These are phyloP conservation scores for Neurospora sp. DNA, from an alignment of 495 filamentous ascomycete genomes.

Conservation along the genomic window DNA sequence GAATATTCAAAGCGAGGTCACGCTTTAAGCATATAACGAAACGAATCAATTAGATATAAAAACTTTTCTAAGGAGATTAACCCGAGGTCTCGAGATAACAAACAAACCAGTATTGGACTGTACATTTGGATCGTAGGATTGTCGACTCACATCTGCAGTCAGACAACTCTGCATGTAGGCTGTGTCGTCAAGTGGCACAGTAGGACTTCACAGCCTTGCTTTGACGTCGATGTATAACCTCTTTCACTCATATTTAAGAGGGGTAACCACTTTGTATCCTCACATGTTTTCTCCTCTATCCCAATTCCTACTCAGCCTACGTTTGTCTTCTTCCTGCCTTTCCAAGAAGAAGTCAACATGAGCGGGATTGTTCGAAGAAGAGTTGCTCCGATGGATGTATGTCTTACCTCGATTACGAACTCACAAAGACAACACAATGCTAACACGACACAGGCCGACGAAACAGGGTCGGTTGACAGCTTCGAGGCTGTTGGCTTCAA, in stretches of 20 bases:
- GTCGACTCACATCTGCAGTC: background rate
- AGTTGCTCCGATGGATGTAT: background rate
- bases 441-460: background rate
- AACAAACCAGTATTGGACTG: no score
- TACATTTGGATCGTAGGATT: background rate
- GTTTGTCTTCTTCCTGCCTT: background rate
- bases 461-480: constrained; percentile 11
- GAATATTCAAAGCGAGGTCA: no score
- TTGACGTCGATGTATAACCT: background rate
- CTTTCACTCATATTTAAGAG: background rate
- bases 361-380: background rate
- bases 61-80: no score
- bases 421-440: background rate
- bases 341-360: background rate
- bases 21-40: no score
- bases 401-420: background rate
- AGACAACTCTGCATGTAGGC: background rate
- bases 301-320: background rate
- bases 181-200: background rate
- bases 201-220: background rate
- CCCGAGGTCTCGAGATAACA: no score
- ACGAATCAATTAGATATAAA: no score
- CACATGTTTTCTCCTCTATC: background rate
- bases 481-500: constrained; percentile 18
- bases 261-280: background rate